Base-by-base conservation (phyloP, 2,329 filamentous ascomycete genomes). In the Thelonectria blattea region DNA sequence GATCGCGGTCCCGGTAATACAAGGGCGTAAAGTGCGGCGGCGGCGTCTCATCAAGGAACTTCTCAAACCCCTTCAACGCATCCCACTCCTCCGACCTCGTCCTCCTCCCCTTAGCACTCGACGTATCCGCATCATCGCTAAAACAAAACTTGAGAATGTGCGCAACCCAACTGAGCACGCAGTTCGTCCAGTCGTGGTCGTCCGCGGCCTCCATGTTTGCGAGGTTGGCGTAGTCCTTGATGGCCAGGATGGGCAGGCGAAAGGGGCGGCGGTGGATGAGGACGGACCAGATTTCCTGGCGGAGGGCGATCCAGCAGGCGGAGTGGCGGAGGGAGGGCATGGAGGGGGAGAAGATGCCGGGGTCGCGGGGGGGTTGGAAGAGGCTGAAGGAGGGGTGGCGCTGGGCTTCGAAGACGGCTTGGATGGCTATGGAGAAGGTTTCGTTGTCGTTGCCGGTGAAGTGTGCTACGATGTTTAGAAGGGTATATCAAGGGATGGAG, bases 81-180 rank as follows among this genome's bases (percentile, higher is more conserved):
- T 56, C 48, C 61, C 63, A 61, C 42, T 65, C 57, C 10, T 65
- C 46, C 4, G 48, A 8, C 0, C 57, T 49, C 0, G 61, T 47
- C 0, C 58, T 39, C 14, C 10, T 49, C 1, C 57, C 39, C 1
- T 30, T 17, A 0, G 15, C 27, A 4, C n/a, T 41, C 8, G 10
- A 14, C 18, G 12, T 11, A 12, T 51, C 55, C 0, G 14, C 20
- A 0, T 61, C 57, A 0, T 58, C 58, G 0, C 51, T 54, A 4
- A 63, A 65, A n/a, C 63, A 65, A 10, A 58, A 63, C 14, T 63
- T 63, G 27, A 65, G 57, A 0, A 63, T 58, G 24, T 65, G 61
- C 0, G 63, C 61, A 8, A 55, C 63, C 57, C 63, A 65, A 11
- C 55, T 50, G 2, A 65, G 47, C 11, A 65, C 46, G 22, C 57